Conservation (phyloP, 345 rosid species). For the Psidium guajava region DNA sequence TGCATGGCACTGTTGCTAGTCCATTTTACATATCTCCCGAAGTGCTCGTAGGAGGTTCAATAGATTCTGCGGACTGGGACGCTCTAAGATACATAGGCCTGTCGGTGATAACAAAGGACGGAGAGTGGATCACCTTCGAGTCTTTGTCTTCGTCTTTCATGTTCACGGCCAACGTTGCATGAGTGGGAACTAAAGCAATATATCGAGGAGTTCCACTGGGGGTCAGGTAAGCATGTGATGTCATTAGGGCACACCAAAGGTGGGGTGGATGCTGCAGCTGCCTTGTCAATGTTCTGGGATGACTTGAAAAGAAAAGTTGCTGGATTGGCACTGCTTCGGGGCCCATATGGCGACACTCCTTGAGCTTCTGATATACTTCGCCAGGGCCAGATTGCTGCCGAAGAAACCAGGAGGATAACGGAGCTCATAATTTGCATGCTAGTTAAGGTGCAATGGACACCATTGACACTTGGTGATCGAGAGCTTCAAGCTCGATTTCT, state of each 20-base stretch:
- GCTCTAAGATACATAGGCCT: no score
- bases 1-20: no score
- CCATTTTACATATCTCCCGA: no score
- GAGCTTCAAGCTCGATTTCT: no score
- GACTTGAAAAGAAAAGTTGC: conserved; percentile 55
- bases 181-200: conserved; percentile 61
- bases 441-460: no score
- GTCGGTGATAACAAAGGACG: no score
- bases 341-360: conserved; percentile 64
- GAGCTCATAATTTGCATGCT: conserved; percentile 56
- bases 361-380: conserved; percentile 67
- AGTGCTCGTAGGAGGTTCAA: no score
- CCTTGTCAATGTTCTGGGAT: conserved; percentile 42
- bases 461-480: no score
- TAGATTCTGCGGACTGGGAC: no score
- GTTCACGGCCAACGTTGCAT: no score
- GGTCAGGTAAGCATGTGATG: conserved; percentile 58
- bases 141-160: no score
- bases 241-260: conserved; percentile 75
- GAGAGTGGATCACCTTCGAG: no score
- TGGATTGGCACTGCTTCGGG: conserved; percentile 60
- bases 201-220: conserved; percentile 71
- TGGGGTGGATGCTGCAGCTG: conserved; percentile 75
- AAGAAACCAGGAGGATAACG: conserved; percentile 55
- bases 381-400: conserved; percentile 60